Conservation (phyloP, 2,329 filamentous ascomycete species). For the Paecilomyces dactylethromorphus region DNA sequence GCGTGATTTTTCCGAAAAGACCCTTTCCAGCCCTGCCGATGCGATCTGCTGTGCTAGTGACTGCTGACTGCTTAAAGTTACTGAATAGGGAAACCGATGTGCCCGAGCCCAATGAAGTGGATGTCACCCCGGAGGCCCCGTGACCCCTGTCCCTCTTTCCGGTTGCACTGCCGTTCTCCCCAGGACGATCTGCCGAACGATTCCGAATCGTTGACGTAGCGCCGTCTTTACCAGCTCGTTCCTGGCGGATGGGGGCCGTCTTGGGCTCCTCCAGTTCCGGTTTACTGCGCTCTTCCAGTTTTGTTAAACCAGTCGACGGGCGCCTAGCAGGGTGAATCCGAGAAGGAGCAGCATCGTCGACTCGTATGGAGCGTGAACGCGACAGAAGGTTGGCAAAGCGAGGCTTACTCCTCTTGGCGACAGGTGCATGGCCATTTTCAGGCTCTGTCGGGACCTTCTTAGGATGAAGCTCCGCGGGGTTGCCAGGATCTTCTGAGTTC, state of each 20-base stretch:
- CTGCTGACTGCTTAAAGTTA: constrained; percentile 65
- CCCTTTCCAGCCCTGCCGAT: constrained; percentile 69
- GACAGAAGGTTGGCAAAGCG: constrained; percentile 39
- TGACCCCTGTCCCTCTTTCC: constrained; percentile 26
- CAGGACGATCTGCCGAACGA: constrained; percentile 63
- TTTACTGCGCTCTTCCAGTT: constrained; percentile 9
- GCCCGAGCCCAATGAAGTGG: constrained; percentile 43
- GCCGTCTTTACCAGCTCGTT: constrained; percentile 62
- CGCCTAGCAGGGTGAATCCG: constrained; percentile 24
- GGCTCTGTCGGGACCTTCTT: constrained; percentile 21
- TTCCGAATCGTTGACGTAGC: constrained; percentile 60
- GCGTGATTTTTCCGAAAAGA: constrained; percentile 70
- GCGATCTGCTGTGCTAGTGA: constrained; percentile 66
- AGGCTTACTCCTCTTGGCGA: constrained; percentile 36
- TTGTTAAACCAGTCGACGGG: constrained; percentile 33
- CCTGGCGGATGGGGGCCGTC: constrained; percentile 60
- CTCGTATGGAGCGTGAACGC: constrained; percentile 38
- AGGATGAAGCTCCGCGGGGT: constrained; percentile 14
- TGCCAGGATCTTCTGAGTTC: constrained; percentile 8
- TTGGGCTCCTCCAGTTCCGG: constrained; percentile 40
- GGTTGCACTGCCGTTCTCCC: constrained; percentile 21
- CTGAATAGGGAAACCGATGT: constrained; percentile 61
- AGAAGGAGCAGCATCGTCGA: constrained; percentile 33
- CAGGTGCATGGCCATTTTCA: constrained; percentile 15
- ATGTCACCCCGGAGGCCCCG: constrained; percentile 35